Evolutionary conservation across 2,329 filamentous ascomycete species (phyloP).

Genomic region (Aspergillus sergii): DNA sequence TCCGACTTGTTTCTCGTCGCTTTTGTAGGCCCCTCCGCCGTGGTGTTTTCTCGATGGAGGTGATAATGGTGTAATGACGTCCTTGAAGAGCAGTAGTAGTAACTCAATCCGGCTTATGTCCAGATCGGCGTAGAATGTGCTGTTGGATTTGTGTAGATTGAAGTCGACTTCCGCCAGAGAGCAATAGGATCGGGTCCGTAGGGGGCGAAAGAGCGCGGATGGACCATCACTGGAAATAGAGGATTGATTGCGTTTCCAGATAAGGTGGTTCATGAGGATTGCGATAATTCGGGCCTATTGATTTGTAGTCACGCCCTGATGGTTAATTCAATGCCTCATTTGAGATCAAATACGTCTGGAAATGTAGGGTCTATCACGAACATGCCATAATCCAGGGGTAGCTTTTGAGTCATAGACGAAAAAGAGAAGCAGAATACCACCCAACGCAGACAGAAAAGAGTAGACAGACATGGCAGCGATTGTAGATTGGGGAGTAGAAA

Average conservation of each 20-base stretch:
- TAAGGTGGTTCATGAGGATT: neutral
- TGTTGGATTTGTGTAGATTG: conserved; percentile 6
- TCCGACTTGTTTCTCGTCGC: neutral
- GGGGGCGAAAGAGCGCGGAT: neutral
- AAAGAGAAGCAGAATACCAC: neutral
- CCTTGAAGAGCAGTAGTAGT: neutral
- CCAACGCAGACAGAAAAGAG: neutral
- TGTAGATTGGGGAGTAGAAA: neutral
- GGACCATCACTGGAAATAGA: neutral
- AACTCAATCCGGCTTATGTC: neutral
- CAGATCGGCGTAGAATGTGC: conserved; percentile 5
- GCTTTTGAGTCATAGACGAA: neutral
- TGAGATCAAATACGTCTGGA: neutral
- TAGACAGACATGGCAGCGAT: neutral
- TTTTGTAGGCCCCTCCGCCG: neutral
- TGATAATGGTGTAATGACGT: neutral
- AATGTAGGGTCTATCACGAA: neutral
- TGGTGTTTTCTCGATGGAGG: neutral
- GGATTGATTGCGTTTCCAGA: neutral
- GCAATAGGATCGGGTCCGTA: neutral
- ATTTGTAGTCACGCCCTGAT: neutral
- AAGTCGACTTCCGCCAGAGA: neutral
- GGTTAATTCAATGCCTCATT: neutral
- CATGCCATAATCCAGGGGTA: neutral
- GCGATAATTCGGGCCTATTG: neutral